phyloP scores from a whole-genome alignment of 768 basidiomycete species.

The Trametes cingulata region DNA sequence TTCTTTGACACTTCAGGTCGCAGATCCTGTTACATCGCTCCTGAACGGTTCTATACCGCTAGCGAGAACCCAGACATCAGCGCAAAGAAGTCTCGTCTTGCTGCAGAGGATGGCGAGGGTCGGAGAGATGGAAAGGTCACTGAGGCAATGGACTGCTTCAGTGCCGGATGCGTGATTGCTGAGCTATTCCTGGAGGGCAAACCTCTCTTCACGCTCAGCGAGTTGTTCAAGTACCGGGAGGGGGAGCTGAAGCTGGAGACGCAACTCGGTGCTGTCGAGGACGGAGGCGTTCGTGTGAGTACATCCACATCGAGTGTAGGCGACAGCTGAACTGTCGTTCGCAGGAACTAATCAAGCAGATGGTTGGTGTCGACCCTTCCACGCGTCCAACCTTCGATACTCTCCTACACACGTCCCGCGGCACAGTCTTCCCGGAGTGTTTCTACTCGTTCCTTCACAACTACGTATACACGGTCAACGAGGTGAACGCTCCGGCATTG shows the following conservation, averaged over 20 bases:
- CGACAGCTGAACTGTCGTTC: not conserved
- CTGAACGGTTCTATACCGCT: slow-evolving; percentile 90
- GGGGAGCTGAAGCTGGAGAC: slow-evolving; percentile 78
- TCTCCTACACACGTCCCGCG: slow-evolving; percentile 72
- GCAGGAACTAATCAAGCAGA: slow-evolving; percentile 84
- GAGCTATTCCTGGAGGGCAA: slow-evolving; percentile 96
- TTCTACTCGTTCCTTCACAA: slow-evolving; percentile 96
- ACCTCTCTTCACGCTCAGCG: slow-evolving; percentile 89
- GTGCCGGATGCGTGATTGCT: slow-evolving; percentile 90
- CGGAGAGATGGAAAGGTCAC: slow-evolving; percentile 82
- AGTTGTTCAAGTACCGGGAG: slow-evolving; percentile 91
- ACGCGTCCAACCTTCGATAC: slow-evolving; percentile 81
- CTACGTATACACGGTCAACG: slow-evolving; percentile 80
- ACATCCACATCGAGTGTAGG: not conserved
- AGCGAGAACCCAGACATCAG: slow-evolving; percentile 64
- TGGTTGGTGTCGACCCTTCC: slow-evolving; percentile 82
- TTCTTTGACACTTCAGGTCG: slow-evolving; percentile 96
- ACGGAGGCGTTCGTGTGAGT: slow-evolving; percentile 78
- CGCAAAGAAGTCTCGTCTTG: slow-evolving; percentile 59
- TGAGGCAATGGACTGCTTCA: slow-evolving; percentile 97
- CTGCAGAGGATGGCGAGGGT: slow-evolving; percentile 56
- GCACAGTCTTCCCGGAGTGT: slow-evolving; percentile 82
- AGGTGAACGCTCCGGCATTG: slow-evolving; percentile 52
- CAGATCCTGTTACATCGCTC: slow-evolving; percentile 94
- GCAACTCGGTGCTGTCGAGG: slow-evolving; percentile 74